Conservation (phyloP, 768 basidiomycete species). For the Boletus speciosus region DNA sequence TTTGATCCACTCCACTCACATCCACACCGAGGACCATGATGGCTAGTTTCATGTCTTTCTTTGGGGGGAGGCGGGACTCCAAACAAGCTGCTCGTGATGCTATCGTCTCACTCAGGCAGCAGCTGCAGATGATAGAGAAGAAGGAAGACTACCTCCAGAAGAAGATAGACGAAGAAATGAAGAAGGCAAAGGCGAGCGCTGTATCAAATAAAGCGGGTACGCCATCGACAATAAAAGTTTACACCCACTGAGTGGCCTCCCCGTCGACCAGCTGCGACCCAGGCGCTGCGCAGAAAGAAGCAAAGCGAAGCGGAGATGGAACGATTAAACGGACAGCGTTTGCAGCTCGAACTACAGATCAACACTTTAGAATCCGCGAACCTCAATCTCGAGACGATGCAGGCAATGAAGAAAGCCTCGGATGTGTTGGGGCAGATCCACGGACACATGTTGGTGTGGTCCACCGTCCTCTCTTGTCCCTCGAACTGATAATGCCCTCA, state of each 20-base stretch:
- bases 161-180: conserved; percentile 92
- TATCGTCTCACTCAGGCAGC: conserved; percentile 89
- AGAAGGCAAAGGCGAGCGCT: conserved; percentile 90
- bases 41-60: conserved; percentile 82
- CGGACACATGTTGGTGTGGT: conserved; percentile 70
- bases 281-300: conserved; percentile 93
- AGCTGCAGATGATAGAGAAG: conserved; percentile 97
- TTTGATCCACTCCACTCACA: background rate
- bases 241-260: conserved; percentile 8
- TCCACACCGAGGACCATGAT: conserved; percentile 46
- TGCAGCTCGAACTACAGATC: conserved; percentile 95
- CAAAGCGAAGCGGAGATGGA: conserved; percentile 83
- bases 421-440: conserved; percentile 89
- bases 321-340: conserved; percentile 73
- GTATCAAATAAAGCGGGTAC: conserved; percentile 89
- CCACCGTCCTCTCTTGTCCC: background rate
- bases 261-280: conserved; percentile 65
- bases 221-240: conserved; percentile 26
- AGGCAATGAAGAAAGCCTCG: conserved; percentile 93
- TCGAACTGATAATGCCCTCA: conserved; percentile 30
- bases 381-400: conserved; percentile 96
- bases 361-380: conserved; percentile 97
- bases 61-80: conserved; percentile 78
- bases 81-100: conserved; percentile 87
- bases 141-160: conserved; percentile 96